Conservation (phyloP, 495 filamentous ascomycete species). For the Choiromyces venosus region DNA sequence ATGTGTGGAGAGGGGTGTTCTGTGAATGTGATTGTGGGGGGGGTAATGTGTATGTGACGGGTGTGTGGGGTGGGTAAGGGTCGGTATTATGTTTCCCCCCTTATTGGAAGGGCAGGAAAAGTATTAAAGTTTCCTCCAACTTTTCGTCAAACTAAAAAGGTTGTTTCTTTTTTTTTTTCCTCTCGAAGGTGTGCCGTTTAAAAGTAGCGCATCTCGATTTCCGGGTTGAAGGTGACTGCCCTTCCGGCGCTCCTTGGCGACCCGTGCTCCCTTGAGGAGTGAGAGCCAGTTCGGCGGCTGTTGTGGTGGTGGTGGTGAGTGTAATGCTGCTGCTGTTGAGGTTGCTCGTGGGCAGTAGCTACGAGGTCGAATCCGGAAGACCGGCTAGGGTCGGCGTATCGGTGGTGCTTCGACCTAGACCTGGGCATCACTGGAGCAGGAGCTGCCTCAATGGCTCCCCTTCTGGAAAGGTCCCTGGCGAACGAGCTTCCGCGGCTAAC, state of each 20-base stretch:
- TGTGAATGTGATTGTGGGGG: conserved; percentile 11
- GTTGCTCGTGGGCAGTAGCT: conserved; percentile 13
- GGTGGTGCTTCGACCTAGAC: neutral
- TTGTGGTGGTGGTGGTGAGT: conserved; percentile 11
- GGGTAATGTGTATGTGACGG: conserved; percentile 1
- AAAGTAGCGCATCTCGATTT: conserved; percentile 35
- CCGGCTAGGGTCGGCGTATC: conserved; percentile 16
- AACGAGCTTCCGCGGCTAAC: conserved; percentile 26
- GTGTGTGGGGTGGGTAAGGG: conserved; percentile 13
- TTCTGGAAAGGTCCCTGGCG: conserved; percentile 27
- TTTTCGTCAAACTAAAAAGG: neutral
- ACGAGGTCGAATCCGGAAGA: conserved; percentile 23
- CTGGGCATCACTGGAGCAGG: neutral
- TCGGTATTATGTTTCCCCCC: conserved; percentile 12
- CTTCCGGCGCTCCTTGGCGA: conserved; percentile 14
- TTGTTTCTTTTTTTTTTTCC: neutral
- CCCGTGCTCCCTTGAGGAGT: conserved; percentile 12
- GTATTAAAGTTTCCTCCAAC: conserved; percentile 13
- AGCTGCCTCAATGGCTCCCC: conserved; percentile 15
- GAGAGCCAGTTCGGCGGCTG: conserved; percentile 9
- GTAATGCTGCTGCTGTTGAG: neutral
- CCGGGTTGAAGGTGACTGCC: conserved; percentile 32
- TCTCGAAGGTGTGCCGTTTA: conserved; percentile 15
- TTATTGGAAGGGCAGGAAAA: conserved; percentile 11
- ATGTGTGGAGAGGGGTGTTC: neutral